phyloP scores from a whole-genome alignment of 139 green algal species.

The Eudorina sp. region DNA sequence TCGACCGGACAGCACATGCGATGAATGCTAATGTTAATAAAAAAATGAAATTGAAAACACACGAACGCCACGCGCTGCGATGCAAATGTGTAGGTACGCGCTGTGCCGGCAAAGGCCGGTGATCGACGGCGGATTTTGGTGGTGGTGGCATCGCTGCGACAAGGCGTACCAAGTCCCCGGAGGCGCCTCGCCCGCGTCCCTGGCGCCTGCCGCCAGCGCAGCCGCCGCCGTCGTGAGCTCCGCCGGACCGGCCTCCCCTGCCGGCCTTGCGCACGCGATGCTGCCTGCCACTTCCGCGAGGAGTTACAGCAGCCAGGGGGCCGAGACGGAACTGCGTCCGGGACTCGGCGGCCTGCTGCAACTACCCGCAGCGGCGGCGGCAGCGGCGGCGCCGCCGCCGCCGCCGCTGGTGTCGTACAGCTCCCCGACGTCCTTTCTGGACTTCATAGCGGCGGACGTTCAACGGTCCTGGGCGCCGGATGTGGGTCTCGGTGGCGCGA shows the following conservation, averaged over 20 bases:
- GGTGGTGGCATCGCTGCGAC: conserved; percentile 17
- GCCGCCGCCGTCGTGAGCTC: not conserved
- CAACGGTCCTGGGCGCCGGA: not conserved
- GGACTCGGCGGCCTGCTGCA: no score
- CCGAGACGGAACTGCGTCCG: no score
- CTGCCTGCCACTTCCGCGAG: no score
- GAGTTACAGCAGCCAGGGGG: no score
- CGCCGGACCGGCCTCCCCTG: no score
- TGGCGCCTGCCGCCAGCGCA: not conserved
- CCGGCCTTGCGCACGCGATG: no score
- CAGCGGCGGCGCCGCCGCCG: not conserved
- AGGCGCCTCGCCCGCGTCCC: not conserved
- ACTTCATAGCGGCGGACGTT: not conserved
- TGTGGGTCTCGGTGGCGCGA: not conserved
- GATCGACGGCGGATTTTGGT: conserved; percentile 35
- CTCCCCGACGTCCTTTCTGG: not conserved
- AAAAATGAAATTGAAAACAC: not conserved
- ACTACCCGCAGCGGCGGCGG: no score
- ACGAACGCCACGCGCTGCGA: not conserved
- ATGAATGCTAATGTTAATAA: no score
- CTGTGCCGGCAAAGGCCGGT: not conserved
- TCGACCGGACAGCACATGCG: no score
- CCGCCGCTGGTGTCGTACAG: not conserved
- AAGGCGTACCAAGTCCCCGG: not conserved
- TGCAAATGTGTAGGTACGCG: conserved; percentile 25